phyloP scores from a whole-genome alignment of 1,284 basidiomycete species.

The Sporisorium graminicola region DNA sequence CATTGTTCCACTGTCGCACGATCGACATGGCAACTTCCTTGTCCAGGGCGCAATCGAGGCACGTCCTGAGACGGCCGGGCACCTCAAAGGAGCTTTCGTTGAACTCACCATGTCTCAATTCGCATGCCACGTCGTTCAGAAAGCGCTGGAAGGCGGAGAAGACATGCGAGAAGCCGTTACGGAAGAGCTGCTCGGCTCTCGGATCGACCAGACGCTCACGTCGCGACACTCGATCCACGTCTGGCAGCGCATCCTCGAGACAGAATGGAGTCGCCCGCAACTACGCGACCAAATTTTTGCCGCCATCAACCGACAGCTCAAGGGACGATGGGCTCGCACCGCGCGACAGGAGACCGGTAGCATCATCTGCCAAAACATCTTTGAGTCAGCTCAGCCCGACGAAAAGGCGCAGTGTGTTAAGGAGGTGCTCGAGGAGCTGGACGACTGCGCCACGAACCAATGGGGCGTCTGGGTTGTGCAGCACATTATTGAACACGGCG shows the following conservation, averaged over 20 bases:
- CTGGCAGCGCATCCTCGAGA: conserved; percentile 60
- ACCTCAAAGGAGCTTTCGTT: conserved; percentile 52
- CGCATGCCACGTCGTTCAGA: conserved; percentile 64
- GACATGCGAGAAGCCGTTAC: conserved; percentile 34
- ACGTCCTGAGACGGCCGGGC: conserved; percentile 34
- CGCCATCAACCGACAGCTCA: conserved; percentile 55
- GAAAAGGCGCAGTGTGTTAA: conserved; percentile 58
- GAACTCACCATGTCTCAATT: conserved; percentile 59
- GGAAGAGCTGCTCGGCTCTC: conserved; percentile 56
- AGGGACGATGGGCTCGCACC: conserved; percentile 54
- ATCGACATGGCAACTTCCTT: conserved; percentile 65
- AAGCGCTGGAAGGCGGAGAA: conserved; percentile 54
- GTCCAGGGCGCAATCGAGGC: conserved; percentile 56
- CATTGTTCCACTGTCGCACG: conserved; percentile 48
- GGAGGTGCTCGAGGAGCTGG: conserved; percentile 58
- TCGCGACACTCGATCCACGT: conserved; percentile 62
- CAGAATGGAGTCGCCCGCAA: conserved; percentile 46
- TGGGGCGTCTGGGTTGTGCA: conserved; percentile 69
- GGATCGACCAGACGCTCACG: conserved; percentile 57
- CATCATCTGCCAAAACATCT: conserved; percentile 62
- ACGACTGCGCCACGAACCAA: conserved; percentile 61
- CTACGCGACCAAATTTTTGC: conserved; percentile 53
- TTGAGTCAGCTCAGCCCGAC: conserved; percentile 56
- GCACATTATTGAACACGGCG: conserved; percentile 66
- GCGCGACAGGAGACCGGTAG: conserved; percentile 63